phyloP scores from a whole-genome alignment of 2,329 filamentous ascomycete genomes.

The Alternaria brassicicola region DNA sequence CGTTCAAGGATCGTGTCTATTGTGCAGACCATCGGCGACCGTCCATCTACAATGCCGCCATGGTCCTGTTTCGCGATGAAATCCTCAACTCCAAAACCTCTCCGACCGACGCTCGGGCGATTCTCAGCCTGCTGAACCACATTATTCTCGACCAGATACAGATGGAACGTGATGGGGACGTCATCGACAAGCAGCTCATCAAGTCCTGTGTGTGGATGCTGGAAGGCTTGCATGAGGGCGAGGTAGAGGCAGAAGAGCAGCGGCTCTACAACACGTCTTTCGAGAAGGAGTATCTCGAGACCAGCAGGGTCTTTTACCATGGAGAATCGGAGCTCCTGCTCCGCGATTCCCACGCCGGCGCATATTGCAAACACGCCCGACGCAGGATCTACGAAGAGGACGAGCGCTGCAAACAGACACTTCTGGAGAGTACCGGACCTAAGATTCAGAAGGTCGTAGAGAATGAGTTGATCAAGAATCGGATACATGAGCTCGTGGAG shows the following conservation, averaged over 20 bases:
- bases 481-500: constrained; percentile 80
- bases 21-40: constrained; percentile 73
- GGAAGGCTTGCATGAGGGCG: constrained; percentile 81
- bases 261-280: constrained; percentile 86
- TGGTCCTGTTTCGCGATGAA: constrained; percentile 86
- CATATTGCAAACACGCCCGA: constrained; percentile 79
- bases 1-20: constrained; percentile 74
- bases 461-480: constrained; percentile 75
- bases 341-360: constrained; percentile 76
- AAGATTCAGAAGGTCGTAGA: constrained; percentile 82
- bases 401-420: constrained; percentile 80
- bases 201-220: constrained; percentile 88
- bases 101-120: constrained; percentile 54
- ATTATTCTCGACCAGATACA: constrained; percentile 89
- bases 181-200: constrained; percentile 82
- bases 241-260: constrained; percentile 75
- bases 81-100: constrained; percentile 69
- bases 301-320: constrained; percentile 75
- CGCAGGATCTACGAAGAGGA: constrained; percentile 79
- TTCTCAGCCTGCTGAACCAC: constrained; percentile 77
- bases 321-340: constrained; percentile 76
- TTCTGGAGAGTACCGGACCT: constrained; percentile 72
- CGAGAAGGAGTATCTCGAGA: constrained; percentile 75
- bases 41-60: constrained; percentile 82
- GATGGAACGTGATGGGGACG: constrained; percentile 89